These are phyloP conservation scores for Kodamaea leandrae DNA, from an alignment of 805 yeast species.

Conservation along the genomic window DNA sequence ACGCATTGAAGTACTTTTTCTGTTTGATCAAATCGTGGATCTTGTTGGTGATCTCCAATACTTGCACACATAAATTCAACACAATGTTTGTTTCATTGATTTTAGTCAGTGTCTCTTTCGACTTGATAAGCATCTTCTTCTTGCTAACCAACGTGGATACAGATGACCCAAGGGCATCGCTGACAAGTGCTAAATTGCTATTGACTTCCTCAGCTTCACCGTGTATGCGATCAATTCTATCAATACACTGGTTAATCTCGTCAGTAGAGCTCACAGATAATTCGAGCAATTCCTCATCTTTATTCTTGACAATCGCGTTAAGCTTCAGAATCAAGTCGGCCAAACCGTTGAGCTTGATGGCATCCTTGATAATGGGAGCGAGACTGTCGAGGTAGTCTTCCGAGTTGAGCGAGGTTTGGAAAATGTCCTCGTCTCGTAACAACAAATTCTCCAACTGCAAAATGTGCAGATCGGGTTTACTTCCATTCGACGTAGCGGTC, in stretches of 20 bases:
- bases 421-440: conserved; percentile 40
- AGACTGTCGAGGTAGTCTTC: conserved; percentile 77
- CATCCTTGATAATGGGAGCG: conserved; percentile 68
- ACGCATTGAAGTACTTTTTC: conserved; percentile 78
- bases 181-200: conserved; percentile 54
- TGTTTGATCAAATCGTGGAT: conserved; percentile 76
- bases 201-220: conserved; percentile 54
- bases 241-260: conserved; percentile 57
- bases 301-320: conserved; percentile 53
- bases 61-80: conserved; percentile 71
- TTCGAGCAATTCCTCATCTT: conserved; percentile 61
- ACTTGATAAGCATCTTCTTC: conserved; percentile 56
- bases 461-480: conserved; percentile 18
- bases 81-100: conserved; percentile 70
- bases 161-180: conserved; percentile 55
- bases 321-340: conserved; percentile 55
- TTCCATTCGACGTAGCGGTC: not conserved
- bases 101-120: conserved; percentile 62
- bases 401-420: conserved; percentile 48
- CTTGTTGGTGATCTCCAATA: conserved; percentile 80
- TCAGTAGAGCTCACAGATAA: conserved; percentile 60
- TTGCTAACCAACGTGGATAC: conserved; percentile 63
- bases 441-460: conserved; percentile 37
- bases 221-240: conserved; percentile 61
- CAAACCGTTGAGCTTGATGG: conserved; percentile 53